A percentile compares a stretch with the other conserved stretches of the same genome.
Conservation (phyloP, 169 alveolate genomes). For the Plasmodium yoelii region DNA sequence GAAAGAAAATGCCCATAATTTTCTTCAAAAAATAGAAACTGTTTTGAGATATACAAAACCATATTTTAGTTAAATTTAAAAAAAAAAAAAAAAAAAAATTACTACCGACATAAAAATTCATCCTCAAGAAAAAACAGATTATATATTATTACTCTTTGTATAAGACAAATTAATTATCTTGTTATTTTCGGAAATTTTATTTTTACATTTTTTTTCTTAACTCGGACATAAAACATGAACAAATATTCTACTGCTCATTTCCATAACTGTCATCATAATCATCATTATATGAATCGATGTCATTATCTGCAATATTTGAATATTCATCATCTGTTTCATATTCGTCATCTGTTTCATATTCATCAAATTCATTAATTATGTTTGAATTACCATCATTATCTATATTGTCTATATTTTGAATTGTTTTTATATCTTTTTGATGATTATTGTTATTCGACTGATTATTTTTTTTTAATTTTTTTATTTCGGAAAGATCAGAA, state of each 20-base stretch:
- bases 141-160: no score
- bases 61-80: conserved; percentile 3
- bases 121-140: no score
- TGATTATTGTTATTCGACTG: neutral
- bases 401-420: conserved; percentile 10
- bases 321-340: conserved; percentile 25
- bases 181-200: neutral
- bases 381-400: conserved; percentile 1
- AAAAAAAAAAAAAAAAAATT: neutral
- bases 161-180: neutral
- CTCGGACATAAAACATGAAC: no score
- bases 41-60: conserved; percentile 24
- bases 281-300: conserved; percentile 45
- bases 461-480: conserved; percentile 20
- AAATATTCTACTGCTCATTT: no score
- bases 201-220: neutral
- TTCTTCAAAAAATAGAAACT: conserved; percentile 28
- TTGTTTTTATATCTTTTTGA: neutral
- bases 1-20: conserved; percentile 3
- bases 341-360: conserved; percentile 21
- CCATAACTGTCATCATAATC: conserved; percentile 42
- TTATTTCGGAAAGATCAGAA: conserved; percentile 21
- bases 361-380: conserved; percentile 5
- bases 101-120: no score
- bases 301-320: conserved; percentile 32